A percentile compares a stretch with the other conserved stretches of the same genome.
Conservation (phyloP, 768 basidiomycete genomes). For the Boletus sensibilis region DNA sequence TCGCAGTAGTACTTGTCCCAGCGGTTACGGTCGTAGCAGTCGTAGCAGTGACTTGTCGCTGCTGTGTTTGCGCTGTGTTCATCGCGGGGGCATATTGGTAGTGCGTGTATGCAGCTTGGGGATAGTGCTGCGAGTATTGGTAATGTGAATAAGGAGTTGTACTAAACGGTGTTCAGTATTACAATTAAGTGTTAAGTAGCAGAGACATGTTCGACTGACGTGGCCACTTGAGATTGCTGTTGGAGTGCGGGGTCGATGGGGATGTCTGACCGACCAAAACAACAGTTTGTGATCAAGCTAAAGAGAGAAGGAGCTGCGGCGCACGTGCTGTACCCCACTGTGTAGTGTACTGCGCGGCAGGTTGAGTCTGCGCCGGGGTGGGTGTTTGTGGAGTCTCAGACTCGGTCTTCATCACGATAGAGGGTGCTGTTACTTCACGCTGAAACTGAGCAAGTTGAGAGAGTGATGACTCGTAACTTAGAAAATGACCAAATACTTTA, state of each 20-base stretch:
- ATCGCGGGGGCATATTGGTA: constrained; percentile 40
- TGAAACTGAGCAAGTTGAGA: not conserved
- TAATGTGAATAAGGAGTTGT: constrained; percentile 51
- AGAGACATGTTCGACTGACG: constrained; percentile 34
- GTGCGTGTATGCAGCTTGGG: constrained; percentile 40
- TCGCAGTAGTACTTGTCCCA: constrained; percentile 21
- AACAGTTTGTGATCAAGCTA: not conserved
- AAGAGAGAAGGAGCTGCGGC: constrained; percentile 13
- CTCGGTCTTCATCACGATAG: constrained; percentile 42
- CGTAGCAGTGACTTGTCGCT: constrained; percentile 25
- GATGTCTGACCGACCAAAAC: constrained; percentile 42
- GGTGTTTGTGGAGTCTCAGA: constrained; percentile 36
- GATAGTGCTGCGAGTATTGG: constrained; percentile 39
- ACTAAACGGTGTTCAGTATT: constrained; percentile 29
- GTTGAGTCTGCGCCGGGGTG: constrained; percentile 31
- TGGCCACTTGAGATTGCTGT: constrained; percentile 49
- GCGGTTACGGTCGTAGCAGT: constrained; percentile 12
- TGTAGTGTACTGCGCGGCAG: constrained; percentile 33
- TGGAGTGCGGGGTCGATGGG: constrained; percentile 70
- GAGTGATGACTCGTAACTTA: too few species aligned
- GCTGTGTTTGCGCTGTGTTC: constrained; percentile 32
- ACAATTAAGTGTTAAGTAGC: not conserved
- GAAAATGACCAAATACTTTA: not conserved
- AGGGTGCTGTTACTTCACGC: not conserved
- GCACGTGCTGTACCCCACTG: constrained; percentile 42